A percentile compares a stretch with the other conserved stretches of the same genome.
These are phyloP conservation scores for Clarireedia sp. DNA, from an alignment of 2,329 filamentous ascomycete species.

Conservation along the genomic window DNA sequence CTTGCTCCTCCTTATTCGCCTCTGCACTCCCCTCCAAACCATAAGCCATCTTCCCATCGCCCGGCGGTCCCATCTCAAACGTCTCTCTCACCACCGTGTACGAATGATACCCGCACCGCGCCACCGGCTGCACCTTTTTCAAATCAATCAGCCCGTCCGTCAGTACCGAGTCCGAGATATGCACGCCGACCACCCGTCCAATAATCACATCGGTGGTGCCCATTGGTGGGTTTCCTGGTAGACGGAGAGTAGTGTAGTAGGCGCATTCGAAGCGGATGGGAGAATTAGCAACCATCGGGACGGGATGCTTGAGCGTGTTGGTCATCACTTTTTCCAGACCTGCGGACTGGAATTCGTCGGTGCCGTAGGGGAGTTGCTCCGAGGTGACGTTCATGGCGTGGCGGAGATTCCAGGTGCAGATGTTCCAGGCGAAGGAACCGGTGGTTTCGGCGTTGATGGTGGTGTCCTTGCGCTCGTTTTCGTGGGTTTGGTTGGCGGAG, in stretches of 20 bases:
- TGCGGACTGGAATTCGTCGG: slow-evolving; percentile 48
- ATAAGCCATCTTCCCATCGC: slow-evolving; percentile 27
- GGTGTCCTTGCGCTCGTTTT: slow-evolving; percentile 44
- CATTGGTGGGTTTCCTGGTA: slow-evolving; percentile 50
- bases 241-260: slow-evolving; percentile 44
- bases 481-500: slow-evolving; percentile 46
- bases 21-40: slow-evolving; percentile 33
- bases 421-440: slow-evolving; percentile 50
- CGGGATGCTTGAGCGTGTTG: slow-evolving; percentile 28
- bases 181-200: slow-evolving; percentile 47
- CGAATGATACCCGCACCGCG: slow-evolving; percentile 51
- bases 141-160: slow-evolving; percentile 49
- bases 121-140: slow-evolving; percentile 49
- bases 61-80: slow-evolving; percentile 51
- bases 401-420: slow-evolving; percentile 48
- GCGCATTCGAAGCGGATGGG: slow-evolving; percentile 53
- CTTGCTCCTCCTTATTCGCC: neutral
- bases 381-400: slow-evolving; percentile 48
- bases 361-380: slow-evolving; percentile 38
- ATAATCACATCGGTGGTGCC: slow-evolving; percentile 49
- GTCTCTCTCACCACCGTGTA: slow-evolving; percentile 47
- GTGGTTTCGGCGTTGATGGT: slow-evolving; percentile 48
- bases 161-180: slow-evolving; percentile 47
- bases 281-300: slow-evolving; percentile 46
- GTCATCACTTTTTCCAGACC: slow-evolving; percentile 41